Evolutionary conservation across 164 flowering plant species (phyloP).

Genomic region (Aristolochia fimbriata): DNA sequence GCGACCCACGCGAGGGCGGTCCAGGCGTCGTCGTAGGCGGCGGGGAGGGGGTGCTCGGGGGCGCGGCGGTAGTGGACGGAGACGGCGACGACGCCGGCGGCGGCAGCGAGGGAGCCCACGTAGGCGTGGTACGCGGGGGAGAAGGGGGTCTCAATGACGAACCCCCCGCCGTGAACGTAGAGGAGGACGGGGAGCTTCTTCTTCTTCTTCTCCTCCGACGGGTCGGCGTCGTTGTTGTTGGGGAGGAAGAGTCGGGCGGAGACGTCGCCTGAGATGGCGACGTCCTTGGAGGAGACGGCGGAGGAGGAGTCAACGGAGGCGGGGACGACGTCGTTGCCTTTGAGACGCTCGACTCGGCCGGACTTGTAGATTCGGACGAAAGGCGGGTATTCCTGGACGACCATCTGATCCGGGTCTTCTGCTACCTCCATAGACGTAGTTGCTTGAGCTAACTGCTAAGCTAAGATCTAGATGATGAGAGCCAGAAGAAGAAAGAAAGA

Average conservation of each 20-base stretch:
- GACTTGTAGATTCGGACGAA: slow-evolving; percentile 15
- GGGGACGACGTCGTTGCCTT: slow-evolving; percentile 2
- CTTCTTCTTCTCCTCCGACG: background rate
- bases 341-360: slow-evolving; percentile 15
- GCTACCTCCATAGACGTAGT: too few species aligned
- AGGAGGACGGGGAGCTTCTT: slow-evolving; percentile 31
- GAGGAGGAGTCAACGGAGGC: slow-evolving; percentile 12
- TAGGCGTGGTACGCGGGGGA: slow-evolving; percentile 18
- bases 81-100: slow-evolving; percentile 24
- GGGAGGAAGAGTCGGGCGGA: slow-evolving; percentile 15
- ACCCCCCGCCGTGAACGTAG: slow-evolving; percentile 53
- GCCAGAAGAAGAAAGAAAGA: too few species aligned
- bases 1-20: slow-evolving; percentile 39
- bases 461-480: too few species aligned
- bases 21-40: slow-evolving; percentile 39
- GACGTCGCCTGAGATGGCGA: slow-evolving; percentile 7
- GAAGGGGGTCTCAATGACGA: slow-evolving; percentile 35
- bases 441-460: too few species aligned
- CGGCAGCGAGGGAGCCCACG: slow-evolving; percentile 19
- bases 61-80: slow-evolving; percentile 46
- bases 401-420: background rate
- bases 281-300: slow-evolving; percentile 24
- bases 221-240: too few species aligned
- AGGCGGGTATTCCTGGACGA: slow-evolving; percentile 4
- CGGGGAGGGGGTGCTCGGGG: slow-evolving; percentile 35